Conservation (phyloP, 768 basidiomycete genomes). For the Gymnopilus dilepis region DNA sequence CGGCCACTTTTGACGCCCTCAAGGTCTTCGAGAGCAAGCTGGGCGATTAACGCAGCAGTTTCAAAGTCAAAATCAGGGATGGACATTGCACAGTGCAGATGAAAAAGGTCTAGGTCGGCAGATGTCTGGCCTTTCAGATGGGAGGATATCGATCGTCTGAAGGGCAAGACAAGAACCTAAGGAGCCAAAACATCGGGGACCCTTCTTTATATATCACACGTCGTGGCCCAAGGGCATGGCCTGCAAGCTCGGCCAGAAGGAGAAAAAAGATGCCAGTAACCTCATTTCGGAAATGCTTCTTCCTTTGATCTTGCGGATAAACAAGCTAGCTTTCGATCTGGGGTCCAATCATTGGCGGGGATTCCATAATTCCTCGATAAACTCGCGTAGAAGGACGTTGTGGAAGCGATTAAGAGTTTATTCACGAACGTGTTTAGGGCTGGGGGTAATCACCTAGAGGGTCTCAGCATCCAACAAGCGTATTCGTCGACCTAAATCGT, state of each 20-base stretch:
- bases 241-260: no score
- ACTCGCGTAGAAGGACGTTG: no score
- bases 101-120: background rate
- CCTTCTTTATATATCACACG: background rate
- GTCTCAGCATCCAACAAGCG: no score
- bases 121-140: slow-evolving; percentile 14
- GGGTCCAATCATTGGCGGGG: no score
- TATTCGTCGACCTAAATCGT: no score
- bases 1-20: slow-evolving; percentile 25
- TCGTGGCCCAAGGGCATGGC: no score
- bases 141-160: background rate
- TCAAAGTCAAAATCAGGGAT: slow-evolving; percentile 35
- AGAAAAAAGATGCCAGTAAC: no score
- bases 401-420: no score
- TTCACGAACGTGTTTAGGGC: no score
- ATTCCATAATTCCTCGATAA: no score
- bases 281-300: no score
- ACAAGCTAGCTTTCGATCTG: background rate
- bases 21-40: slow-evolving; percentile 48
- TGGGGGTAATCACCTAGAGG: no score
- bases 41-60: slow-evolving; percentile 44
- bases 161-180: slow-evolving; percentile 6
- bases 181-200: background rate
- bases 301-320: background rate
- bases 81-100: background rate